Conservation (phyloP, 108 stramenopile species). For the Craspedostauros australis region DNA sequence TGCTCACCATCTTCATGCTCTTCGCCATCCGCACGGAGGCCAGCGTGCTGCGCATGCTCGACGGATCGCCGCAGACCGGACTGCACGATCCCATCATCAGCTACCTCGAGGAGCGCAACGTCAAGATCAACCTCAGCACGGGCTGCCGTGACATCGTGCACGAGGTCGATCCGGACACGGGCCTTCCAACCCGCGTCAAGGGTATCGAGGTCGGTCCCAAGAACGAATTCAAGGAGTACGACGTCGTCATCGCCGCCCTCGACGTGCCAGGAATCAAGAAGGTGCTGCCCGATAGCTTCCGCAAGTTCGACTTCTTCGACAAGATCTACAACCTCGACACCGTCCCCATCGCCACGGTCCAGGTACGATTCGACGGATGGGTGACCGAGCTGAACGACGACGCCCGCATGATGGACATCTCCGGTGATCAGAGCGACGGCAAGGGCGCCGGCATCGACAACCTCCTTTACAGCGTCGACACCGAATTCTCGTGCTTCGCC, state of each 20-base stretch:
- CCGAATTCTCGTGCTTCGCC: conserved; percentile 96
- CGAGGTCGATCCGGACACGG: conserved; percentile 71
- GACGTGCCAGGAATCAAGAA: conserved; percentile 96
- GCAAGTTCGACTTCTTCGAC: conserved; percentile 89
- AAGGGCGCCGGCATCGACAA: conserved; percentile 90
- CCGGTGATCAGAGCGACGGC: conserved; percentile 86
- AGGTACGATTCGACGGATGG: conserved; percentile 96
- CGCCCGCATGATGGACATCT: conserved; percentile 78
- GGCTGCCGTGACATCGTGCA: conserved; percentile 71
- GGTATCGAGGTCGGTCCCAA: conserved; percentile 77
- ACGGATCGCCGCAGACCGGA: conserved; percentile 90
- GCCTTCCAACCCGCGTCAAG: conserved; percentile 70
- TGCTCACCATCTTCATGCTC: conserved; percentile 96
- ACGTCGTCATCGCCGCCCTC: conserved; percentile 81
- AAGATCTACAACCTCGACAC: conserved; percentile 94
- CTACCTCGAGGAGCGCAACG: conserved; percentile 86
- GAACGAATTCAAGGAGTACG: conserved; percentile 70
- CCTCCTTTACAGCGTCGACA: conserved; percentile 91
- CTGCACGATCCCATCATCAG: conserved; percentile 94
- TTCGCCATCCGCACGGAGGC: conserved; percentile 96
- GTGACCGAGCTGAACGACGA: conserved; percentile 92
- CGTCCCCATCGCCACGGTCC: conserved; percentile 95
- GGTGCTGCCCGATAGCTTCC: conserved; percentile 86
- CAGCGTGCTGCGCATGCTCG: conserved; percentile 91
- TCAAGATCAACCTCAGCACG: conserved; percentile 71